phyloP scores from a whole-genome alignment of 2,329 filamentous ascomycete species.

The Clarireedia hainanense region DNA sequence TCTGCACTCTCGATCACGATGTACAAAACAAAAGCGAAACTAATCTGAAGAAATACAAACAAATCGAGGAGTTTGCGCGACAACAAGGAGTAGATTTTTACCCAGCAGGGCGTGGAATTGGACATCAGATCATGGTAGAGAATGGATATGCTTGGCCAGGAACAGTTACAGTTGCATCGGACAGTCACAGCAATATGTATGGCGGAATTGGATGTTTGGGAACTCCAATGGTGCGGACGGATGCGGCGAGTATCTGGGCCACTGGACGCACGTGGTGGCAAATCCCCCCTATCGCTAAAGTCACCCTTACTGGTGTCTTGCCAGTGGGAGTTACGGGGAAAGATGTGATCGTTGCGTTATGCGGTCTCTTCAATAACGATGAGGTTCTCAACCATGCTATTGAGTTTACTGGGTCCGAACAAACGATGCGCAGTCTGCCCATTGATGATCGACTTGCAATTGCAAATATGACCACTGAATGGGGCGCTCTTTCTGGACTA shows the following conservation, averaged over 20 bases:
- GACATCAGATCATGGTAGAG: slow-evolving; percentile 89
- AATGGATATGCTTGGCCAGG: slow-evolving; percentile 80
- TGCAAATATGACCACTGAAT: slow-evolving; percentile 76
- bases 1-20: slow-evolving; percentile 82
- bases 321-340: slow-evolving; percentile 82
- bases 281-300: slow-evolving; percentile 73
- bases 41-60: slow-evolving; percentile 75
- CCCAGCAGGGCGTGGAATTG: slow-evolving; percentile 71
- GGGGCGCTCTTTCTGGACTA: slow-evolving; percentile 62
- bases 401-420: slow-evolving; percentile 75
- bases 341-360: slow-evolving; percentile 86
- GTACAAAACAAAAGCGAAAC: slow-evolving; percentile 73
- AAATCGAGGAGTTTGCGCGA: slow-evolving; percentile 76
- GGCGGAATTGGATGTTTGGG: slow-evolving; percentile 71
- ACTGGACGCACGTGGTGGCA: slow-evolving; percentile 84
- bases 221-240: slow-evolving; percentile 77
- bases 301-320: slow-evolving; percentile 68
- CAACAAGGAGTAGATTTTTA: slow-evolving; percentile 73
- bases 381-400: slow-evolving; percentile 88
- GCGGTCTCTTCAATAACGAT: slow-evolving; percentile 75
- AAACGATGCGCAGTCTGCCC: slow-evolving; percentile 65
- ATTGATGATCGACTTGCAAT: slow-evolving; percentile 70
- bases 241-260: slow-evolving; percentile 79
- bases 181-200: slow-evolving; percentile 76
- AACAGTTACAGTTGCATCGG: slow-evolving; percentile 71